Evolutionary conservation across 192 early-diverging fungal genomes (phyloP).

Genomic region (Rhizophagus clarus): DNA sequence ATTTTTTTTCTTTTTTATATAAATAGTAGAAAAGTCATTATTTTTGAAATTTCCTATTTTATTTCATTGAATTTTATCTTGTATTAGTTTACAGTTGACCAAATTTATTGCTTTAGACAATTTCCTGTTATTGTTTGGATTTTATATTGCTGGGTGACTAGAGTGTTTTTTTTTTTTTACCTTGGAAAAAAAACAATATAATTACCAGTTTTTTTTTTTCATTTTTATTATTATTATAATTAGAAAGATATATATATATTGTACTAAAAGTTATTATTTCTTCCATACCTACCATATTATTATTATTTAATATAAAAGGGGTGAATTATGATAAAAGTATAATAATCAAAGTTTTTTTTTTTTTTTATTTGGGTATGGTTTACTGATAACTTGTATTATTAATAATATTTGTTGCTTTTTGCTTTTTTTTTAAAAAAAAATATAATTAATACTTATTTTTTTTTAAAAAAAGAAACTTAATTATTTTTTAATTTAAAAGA

Average conservation of each 20-base stretch:
- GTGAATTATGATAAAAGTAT: neutral
- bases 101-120: neutral
- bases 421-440: neutral
- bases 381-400: neutral
- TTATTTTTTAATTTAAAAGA: neutral
- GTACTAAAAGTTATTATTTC: neutral
- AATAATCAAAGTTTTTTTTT: neutral
- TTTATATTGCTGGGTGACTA: neutral
- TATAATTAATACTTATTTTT: too few species aligned
- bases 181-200: neutral
- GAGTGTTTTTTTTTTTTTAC: neutral
- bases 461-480: neutral
- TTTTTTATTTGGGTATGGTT: neutral
- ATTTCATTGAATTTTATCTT: neutral
- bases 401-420: neutral
- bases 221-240: neutral
- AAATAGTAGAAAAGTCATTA: neutral
- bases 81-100: neutral
- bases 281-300: neutral
- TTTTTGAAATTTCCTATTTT: neutral
- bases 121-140: neutral
- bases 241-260: neutral
- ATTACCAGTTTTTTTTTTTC: neutral
- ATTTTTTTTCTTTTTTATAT: too few species aligned
- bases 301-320: neutral